A percentile compares a stretch with the other conserved stretches of the same genome.
Conservation (phyloP, 2,329 filamentous ascomycete species). For the Macroventuria anomochaeta region DNA sequence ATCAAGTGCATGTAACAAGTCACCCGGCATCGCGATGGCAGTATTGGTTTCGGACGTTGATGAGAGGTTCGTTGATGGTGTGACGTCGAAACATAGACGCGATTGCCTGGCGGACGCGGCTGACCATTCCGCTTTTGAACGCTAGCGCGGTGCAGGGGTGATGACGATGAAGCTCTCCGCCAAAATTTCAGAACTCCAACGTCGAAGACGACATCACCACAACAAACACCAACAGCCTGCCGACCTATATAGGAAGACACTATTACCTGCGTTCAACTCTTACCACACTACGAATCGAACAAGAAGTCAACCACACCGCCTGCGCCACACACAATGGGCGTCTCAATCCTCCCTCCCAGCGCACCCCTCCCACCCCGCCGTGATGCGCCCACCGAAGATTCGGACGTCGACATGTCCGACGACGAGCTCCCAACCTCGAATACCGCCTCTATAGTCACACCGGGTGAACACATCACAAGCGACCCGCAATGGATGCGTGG, state of each 20-base stretch:
- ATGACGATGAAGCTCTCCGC: conserved; percentile 25
- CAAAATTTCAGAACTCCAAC: conserved; percentile 38
- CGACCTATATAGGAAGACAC: neutral
- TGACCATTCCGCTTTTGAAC: conserved; percentile 20
- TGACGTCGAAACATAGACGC: conserved; percentile 32
- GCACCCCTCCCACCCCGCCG: conserved; percentile 37
- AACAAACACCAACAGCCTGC: neutral
- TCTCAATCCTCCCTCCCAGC: conserved; percentile 64
- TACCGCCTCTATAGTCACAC: conserved; percentile 72
- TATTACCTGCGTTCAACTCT: neutral
- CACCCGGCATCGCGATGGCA: neutral
- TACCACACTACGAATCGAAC: neutral
- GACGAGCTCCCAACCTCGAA: conserved; percentile 40
- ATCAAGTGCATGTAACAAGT: neutral
- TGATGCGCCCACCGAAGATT: conserved; percentile 53
- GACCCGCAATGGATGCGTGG: conserved; percentile 99
- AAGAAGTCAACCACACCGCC: neutral
- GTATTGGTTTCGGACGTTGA: neutral
- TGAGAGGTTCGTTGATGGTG: conserved; percentile 19
- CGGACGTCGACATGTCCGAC: conserved; percentile 58
- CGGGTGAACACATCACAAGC: conserved; percentile 84
- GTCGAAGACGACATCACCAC: neutral
- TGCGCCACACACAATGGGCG: conserved; percentile 56
- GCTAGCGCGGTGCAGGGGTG: conserved; percentile 13
- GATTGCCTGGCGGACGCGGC: conserved; percentile 15